Percentiles rank a stretch among this genome's conserved stretches.
Conservation (phyloP, 805 yeast species). For the Sugiyamaella lignohabitans region DNA sequence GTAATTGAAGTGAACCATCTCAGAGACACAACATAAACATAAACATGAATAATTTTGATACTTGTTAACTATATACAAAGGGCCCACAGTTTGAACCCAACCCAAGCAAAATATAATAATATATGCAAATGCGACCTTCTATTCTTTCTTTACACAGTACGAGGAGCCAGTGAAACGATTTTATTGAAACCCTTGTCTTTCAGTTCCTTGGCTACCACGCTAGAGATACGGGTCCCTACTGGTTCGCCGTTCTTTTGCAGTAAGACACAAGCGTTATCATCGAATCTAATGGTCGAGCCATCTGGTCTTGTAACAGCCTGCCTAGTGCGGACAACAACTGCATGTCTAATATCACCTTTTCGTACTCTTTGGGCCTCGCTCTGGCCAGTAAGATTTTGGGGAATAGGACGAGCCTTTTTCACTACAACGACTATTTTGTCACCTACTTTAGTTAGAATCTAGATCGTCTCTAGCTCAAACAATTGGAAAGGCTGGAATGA, state of each 20-base stretch:
- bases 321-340: constrained; percentile 89
- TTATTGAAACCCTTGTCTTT: constrained; percentile 77
- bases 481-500: no score
- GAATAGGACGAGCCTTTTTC: constrained; percentile 77
- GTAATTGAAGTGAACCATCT: no score
- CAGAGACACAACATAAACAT: no score
- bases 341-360: constrained; percentile 93
- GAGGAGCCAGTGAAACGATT: constrained; percentile 86
- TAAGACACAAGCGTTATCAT: constrained; percentile 95
- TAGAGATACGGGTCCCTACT: constrained; percentile 84
- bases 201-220: constrained; percentile 87
- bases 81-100: no score
- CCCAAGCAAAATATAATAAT: no score
- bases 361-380: constrained; percentile 67
- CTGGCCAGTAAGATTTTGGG: constrained; percentile 65
- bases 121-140: not conserved
- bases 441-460: constrained; percentile 39
- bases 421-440: constrained; percentile 93
- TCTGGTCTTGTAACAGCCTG: constrained; percentile 73
- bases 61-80: no score
- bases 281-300: constrained; percentile 80
- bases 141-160: constrained; percentile 45
- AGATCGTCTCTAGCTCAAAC: no score
- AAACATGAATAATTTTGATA: no score
- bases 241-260: constrained; percentile 91